Percentiles rank a stretch among this genome's conserved stretches.
Conservation (phyloP, 768 basidiomycete species). For the Lentinula raphanica region DNA sequence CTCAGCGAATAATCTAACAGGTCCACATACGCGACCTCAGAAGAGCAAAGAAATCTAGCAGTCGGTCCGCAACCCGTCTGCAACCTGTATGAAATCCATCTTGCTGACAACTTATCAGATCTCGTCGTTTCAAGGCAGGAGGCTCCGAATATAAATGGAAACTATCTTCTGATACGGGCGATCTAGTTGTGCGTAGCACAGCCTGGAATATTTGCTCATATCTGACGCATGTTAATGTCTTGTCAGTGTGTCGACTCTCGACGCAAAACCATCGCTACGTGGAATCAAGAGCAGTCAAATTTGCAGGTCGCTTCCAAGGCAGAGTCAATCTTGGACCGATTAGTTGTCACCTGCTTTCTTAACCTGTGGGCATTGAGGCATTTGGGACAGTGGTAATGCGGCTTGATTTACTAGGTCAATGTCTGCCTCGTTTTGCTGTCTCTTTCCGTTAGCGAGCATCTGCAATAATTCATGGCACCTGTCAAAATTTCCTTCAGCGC, state of each 20-base stretch:
- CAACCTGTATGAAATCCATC: background rate
- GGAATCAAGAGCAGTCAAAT: constrained; percentile 33
- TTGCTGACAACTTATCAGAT: constrained; percentile 26
- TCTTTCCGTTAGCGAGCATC: background rate
- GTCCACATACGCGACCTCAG: constrained; percentile 43
- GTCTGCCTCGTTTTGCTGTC: too few relatives aligned
- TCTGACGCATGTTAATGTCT: background rate
- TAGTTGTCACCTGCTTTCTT: constrained; percentile 50
- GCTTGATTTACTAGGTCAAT: background rate
- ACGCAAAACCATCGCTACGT: constrained; percentile 41
- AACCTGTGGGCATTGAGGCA: constrained; percentile 43
- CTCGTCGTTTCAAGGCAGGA: constrained; percentile 47
- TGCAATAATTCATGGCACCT: background rate
- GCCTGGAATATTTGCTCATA: background rate
- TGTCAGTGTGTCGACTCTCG: constrained; percentile 45
- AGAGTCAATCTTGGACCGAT: constrained; percentile 38
- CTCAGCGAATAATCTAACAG: constrained; percentile 9
- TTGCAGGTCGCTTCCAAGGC: constrained; percentile 36
- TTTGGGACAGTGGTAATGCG: constrained; percentile 36
- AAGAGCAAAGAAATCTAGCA: constrained; percentile 40
- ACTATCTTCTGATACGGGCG: constrained; percentile 29
- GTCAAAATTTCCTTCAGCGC: background rate
- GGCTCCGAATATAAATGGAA: constrained; percentile 57
- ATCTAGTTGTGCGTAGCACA: constrained; percentile 39
- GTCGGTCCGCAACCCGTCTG: constrained; percentile 35